phyloP scores from a whole-genome alignment of 2,329 filamentous ascomycete species.

The Penicillium sp. region DNA sequence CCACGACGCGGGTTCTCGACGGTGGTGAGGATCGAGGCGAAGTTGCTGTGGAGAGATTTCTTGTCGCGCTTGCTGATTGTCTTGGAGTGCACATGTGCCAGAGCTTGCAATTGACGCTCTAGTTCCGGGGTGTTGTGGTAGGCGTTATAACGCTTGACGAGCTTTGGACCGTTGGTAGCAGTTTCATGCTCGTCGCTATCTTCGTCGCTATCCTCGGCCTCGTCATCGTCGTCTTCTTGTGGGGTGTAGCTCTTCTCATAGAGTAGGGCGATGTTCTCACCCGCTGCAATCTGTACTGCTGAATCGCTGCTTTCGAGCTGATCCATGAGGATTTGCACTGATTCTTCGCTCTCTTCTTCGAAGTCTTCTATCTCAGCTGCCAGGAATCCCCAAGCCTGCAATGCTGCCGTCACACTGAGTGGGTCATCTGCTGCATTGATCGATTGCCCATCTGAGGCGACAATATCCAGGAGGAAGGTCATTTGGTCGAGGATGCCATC shows the following conservation, averaged over 20 bases:
- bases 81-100: slow-evolving; percentile 62
- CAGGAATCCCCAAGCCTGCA: slow-evolving; percentile 78
- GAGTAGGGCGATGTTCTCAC: slow-evolving; percentile 76
- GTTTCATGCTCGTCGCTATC: slow-evolving; percentile 45
- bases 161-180: slow-evolving; percentile 41
- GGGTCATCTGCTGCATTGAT: slow-evolving; percentile 71
- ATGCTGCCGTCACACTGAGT: slow-evolving; percentile 69
- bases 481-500: slow-evolving; percentile 71
- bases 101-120: slow-evolving; percentile 57
- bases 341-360: slow-evolving; percentile 67
- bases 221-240: slow-evolving; percentile 59
- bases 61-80: slow-evolving; percentile 66
- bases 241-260: slow-evolving; percentile 71
- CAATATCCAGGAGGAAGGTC: slow-evolving; percentile 73
- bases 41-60: slow-evolving; percentile 65
- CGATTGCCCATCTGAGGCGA: slow-evolving; percentile 74
- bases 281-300: slow-evolving; percentile 73
- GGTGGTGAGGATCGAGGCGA: slow-evolving; percentile 65
- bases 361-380: slow-evolving; percentile 76
- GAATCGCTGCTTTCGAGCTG: slow-evolving; percentile 76
- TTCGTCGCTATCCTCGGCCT: slow-evolving; percentile 41
- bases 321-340: slow-evolving; percentile 79
- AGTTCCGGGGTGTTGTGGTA: slow-evolving; percentile 66
- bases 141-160: slow-evolving; percentile 66
- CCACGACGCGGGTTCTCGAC: slow-evolving; percentile 67